Base-by-base conservation (phyloP, 2,329 filamentous ascomycete genomes). In the Ophiocordyceps sinensis region DNA sequence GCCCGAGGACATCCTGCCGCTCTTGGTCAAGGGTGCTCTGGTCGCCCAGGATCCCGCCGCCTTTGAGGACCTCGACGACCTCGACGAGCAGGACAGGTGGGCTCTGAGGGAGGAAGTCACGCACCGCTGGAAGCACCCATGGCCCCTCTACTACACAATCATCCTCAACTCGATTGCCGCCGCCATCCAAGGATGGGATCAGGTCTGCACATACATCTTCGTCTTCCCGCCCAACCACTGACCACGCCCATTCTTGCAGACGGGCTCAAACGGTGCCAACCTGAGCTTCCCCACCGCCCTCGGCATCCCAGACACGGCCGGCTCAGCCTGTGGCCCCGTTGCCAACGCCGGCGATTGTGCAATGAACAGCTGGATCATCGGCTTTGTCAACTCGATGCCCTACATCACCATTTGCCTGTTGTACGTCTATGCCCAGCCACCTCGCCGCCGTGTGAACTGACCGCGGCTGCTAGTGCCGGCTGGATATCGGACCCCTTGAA, bases 401-500 rank as follows among this genome's bases (percentile, higher is more conserved):
- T 62, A 64, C 51, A 59, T 68, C 35, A 62, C 60, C 13, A 63
- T 63, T 32, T 57, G 47, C 19, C 29, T 64, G 1, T 60, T 75
- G 62, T 70, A 50, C 53, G 62, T 47, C n/a, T 6, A 9, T 19
- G 5, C 14, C 5, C 23, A 21, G 8, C 28, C 28, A 8, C 23
- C 23, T 2, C 3, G 13, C 13, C 7, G 14, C 28, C 17, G 11
- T 23, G 11, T 21, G 11, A 28, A 19, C 23, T 17, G 9, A 19
- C 11, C 5, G 23, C 5, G 23, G 5, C 23, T 9, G 39, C 41
- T 30, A 68, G 66, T 49, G 73, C 71, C 19, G 68, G 70, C 43
- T 79, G 75, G 76, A 58, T 77, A 6, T 77, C 75, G 0, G 76
- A 80, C 41, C 76, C 77, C 1, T 49, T 75, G 12, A 82, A 82